Percentiles rank a stretch among this genome's conserved stretches.
These are phyloP conservation scores for Onygena corvina DNA, from an alignment of 2,329 filamentous ascomycete species.

Conservation along the genomic window DNA sequence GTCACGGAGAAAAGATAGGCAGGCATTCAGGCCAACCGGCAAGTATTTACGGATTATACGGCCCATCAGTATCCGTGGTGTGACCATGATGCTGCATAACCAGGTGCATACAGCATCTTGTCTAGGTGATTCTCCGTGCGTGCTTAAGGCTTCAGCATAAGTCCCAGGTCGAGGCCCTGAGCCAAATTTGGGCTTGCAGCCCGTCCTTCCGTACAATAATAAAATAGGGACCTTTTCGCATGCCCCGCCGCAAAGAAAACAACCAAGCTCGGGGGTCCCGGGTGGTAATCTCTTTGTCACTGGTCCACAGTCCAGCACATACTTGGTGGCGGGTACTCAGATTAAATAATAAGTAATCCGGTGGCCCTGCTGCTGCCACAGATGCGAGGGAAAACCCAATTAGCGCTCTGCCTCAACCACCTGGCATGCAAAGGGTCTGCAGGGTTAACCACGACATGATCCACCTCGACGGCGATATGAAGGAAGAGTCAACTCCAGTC, in stretches of 20 bases:
- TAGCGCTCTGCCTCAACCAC: neutral
- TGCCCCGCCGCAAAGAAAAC: neutral
- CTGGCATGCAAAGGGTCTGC: neutral
- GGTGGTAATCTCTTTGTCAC: neutral
- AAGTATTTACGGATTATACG: too few relatives aligned
- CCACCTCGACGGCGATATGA: slow-evolving; percentile 1
- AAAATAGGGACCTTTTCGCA: neutral
- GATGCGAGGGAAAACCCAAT: neutral
- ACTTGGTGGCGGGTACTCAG: neutral
- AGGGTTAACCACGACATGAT: neutral
- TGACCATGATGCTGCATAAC: too few relatives aligned
- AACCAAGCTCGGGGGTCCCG: neutral
- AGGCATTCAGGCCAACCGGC: too few relatives aligned
- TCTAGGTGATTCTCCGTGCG: too few relatives aligned
- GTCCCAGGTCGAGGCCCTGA: too few relatives aligned
- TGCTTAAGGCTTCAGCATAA: too few relatives aligned
- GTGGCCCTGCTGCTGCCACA: neutral
- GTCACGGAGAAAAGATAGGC: too few relatives aligned
- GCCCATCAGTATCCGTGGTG: too few relatives aligned
- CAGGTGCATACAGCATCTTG: too few relatives aligned
- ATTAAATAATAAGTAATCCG: neutral
- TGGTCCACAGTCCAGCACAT: neutral
- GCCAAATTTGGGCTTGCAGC: too few relatives aligned
- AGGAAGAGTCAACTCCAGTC: neutral
- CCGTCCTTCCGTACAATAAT: neutral